These are phyloP conservation scores for Nemophila menziesii DNA, from an alignment of 257 asterid species.

Conservation along the genomic window DNA sequence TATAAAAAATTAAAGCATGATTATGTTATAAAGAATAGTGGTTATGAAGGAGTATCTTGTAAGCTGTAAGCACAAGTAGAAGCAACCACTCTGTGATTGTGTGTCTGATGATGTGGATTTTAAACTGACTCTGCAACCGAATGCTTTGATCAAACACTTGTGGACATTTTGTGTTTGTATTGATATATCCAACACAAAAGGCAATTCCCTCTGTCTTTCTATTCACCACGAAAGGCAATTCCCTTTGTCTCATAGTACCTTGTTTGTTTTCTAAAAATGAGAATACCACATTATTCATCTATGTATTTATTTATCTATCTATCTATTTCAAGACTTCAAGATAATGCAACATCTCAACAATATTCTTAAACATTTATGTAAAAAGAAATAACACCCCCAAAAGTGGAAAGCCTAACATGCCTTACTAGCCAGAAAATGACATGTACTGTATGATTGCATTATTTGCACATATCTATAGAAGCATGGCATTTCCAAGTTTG, in stretches of 20 bases:
- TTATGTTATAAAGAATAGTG: too few species aligned
- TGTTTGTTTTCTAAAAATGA: slow-evolving; percentile 32
- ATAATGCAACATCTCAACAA: not conserved
- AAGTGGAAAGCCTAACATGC: too few species aligned
- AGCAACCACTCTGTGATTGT: not conserved
- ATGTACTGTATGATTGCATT: too few species aligned
- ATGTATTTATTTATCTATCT: not conserved
- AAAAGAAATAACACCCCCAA: too few species aligned
- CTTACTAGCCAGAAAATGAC: too few species aligned
- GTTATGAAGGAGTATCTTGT: too few species aligned
- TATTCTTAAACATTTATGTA: not conserved
- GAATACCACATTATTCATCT: slow-evolving; percentile 13
- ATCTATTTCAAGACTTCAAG: not conserved
- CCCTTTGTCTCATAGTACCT: slow-evolving; percentile 22
- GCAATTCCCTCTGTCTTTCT: not conserved
- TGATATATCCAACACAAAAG: not conserved
- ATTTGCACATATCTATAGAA: too few species aligned
- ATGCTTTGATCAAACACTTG: not conserved
- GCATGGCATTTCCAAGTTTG: too few species aligned
- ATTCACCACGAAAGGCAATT: slow-evolving; percentile 21
- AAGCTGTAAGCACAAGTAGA: too few species aligned
- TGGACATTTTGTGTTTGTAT: not conserved
- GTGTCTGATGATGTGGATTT: not conserved
- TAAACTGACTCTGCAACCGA: not conserved
- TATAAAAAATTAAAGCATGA: too few species aligned